phyloP scores from a whole-genome alignment of 176 grass and related monocot genomes.

The Cymbopogon citratus region DNA sequence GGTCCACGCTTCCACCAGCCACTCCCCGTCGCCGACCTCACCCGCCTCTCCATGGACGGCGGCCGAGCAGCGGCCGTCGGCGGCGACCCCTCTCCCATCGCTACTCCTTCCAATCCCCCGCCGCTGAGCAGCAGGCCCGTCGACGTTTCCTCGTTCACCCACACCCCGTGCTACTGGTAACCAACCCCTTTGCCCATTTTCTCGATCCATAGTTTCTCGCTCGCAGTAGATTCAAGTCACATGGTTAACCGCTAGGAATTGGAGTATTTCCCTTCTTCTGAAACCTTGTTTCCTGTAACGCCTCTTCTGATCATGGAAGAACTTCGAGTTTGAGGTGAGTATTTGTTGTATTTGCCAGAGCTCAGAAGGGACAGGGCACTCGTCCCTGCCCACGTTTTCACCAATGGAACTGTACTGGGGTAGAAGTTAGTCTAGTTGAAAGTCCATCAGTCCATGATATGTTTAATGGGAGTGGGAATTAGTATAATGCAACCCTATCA shows the following conservation, averaged over 20 bases:
- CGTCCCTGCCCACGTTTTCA: constrained; percentile 6
- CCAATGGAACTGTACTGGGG: background rate
- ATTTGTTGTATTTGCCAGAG: background rate
- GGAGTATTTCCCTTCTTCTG: background rate
- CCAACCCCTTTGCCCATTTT: background rate
- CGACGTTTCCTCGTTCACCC: constrained; percentile 39
- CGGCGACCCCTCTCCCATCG: background rate
- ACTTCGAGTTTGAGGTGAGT: background rate
- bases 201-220: background rate
- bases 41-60: constrained; percentile 42
- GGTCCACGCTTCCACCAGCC: background rate
- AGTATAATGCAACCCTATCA: background rate
- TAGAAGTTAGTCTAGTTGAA: background rate
- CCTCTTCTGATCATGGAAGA: background rate
- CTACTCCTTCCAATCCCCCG: background rate
- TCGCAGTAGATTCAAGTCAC: background rate
- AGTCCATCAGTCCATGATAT: background rate
- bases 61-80: background rate
- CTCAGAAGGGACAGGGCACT: background rate
- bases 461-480: background rate
- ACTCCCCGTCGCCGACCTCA: background rate
- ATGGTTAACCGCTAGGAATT: background rate
- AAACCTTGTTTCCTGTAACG: background rate
- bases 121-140: background rate
- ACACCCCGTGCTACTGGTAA: constrained; percentile 81